A percentile compares a stretch with the other conserved stretches of the same genome.
phyloP scores from a whole-genome alignment of 1,139 yeast species.

The Pneumocystis murina region DNA sequence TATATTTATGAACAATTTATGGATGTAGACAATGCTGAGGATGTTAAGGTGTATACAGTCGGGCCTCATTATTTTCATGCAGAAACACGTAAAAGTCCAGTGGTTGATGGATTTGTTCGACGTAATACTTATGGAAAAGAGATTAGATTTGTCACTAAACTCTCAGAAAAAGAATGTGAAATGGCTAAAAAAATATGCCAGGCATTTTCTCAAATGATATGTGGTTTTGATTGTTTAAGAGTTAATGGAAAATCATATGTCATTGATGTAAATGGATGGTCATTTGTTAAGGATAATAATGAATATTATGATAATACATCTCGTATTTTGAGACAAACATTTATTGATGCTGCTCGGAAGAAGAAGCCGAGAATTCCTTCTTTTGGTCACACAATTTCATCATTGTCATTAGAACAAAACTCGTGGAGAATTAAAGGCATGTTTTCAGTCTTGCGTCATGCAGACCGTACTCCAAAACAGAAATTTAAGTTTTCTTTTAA shows the following conservation, averaged over 20 bases:
- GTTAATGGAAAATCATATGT: slow-evolving; percentile 82
- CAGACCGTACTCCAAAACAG: slow-evolving; percentile 98
- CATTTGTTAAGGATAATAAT: slow-evolving; percentile 86
- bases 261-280: slow-evolving; percentile 95
- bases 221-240: slow-evolving; percentile 89
- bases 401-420: slow-evolving; percentile 47
- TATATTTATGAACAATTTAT: slow-evolving; percentile 85
- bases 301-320: slow-evolving; percentile 80
- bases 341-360: slow-evolving; percentile 44
- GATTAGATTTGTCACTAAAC: slow-evolving; percentile 72
- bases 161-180: slow-evolving; percentile 54
- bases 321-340: slow-evolving; percentile 56
- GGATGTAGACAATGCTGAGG: slow-evolving; percentile 97
- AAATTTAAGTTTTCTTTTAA: slow-evolving; percentile 91
- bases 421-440: slow-evolving; percentile 95
- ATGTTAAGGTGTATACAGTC: slow-evolving; percentile 95
- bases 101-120: slow-evolving; percentile 94
- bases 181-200: slow-evolving; percentile 68
- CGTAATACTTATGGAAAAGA: slow-evolving; percentile 97
- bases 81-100: slow-evolving; percentile 95
- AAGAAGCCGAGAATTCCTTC: slow-evolving; percentile 26
- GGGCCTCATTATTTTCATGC: slow-evolving; percentile 89
- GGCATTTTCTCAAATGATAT: slow-evolving; percentile 83
- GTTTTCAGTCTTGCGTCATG: slow-evolving; percentile 86
- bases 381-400: slow-evolving; percentile 12